Evolutionary conservation across 2,329 filamentous ascomycete genomes (phyloP).

Genomic region (Cryoendolithus antarcticus): DNA sequence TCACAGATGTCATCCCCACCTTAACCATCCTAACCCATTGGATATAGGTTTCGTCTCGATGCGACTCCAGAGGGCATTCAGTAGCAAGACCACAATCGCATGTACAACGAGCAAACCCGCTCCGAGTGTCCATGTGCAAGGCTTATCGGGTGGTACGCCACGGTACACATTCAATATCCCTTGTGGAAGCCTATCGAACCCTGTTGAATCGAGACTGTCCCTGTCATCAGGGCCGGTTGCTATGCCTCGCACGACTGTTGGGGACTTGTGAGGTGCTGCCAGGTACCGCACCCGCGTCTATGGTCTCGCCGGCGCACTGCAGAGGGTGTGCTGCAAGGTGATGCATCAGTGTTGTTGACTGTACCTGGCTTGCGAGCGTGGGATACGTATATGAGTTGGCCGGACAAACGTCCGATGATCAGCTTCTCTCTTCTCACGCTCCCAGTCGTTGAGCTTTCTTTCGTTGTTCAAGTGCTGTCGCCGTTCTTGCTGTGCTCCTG

Average conservation of each 20-base stretch:
- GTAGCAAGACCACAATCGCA: too few species aligned
- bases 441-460: slow-evolving; percentile 5
- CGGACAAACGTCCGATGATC: background rate
- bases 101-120: too few species aligned
- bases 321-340: background rate
- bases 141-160: background rate
- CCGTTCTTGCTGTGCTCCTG: slow-evolving; percentile 1
- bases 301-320: background rate
- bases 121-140: too few species aligned
- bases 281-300: slow-evolving; percentile 5
- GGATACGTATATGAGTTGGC: slow-evolving; percentile 2
- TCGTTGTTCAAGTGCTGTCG: slow-evolving; percentile 3
- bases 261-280: slow-evolving; percentile 1
- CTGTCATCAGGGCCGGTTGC: background rate
- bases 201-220: slow-evolving; percentile 2
- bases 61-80: too few species aligned
- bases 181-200: slow-evolving; percentile 6
- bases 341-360: slow-evolving; percentile 1
- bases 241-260: too few species aligned
- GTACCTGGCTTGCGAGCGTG: background rate
- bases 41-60: too few species aligned
- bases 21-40: too few species aligned
- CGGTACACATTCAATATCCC: slow-evolving; percentile 6
- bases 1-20: too few species aligned
- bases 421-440: slow-evolving; percentile 1